phyloP scores from a whole-genome alignment of 208 protist genomes.

The Leishmania major region DNA sequence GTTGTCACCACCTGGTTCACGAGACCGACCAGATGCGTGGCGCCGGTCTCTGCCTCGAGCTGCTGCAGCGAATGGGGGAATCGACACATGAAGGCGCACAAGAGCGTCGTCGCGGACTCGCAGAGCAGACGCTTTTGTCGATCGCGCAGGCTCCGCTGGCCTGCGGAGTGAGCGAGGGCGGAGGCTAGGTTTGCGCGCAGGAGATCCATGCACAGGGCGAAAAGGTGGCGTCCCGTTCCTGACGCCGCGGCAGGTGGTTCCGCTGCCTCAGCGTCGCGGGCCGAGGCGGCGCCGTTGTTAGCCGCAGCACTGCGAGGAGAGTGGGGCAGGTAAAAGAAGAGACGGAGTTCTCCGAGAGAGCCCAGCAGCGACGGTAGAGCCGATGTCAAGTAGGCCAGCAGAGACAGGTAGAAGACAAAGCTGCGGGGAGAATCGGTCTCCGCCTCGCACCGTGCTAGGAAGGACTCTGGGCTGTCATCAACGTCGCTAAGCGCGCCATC shows the following conservation, averaged over 20 bases:
- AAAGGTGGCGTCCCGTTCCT: not conserved
- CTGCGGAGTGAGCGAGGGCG: not conserved
- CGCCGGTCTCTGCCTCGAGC: constrained; percentile 12
- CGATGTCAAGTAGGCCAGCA: constrained; percentile 29
- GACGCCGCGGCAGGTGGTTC: not conserved
- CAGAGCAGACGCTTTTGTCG: constrained; percentile 21
- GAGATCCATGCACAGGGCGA: constrained; percentile 19
- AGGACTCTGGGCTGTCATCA: not conserved
- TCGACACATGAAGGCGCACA: constrained; percentile 27
- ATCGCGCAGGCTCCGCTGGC: not conserved
- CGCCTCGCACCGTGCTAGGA: constrained; percentile 24
- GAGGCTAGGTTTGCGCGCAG: constrained; percentile 10
- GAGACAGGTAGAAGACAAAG: constrained; percentile 33
- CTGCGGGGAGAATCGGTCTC: constrained; percentile 14
- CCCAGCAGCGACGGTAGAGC: constrained; percentile 27
- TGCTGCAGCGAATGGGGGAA: constrained; percentile 32
- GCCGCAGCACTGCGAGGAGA: not conserved
- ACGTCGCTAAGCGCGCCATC: not conserved
- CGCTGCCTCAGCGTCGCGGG: not conserved
- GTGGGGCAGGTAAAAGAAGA: constrained; percentile 21
- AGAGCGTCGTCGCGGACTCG: constrained; percentile 20
- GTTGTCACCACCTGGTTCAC: constrained; percentile 16
- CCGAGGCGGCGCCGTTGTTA: not conserved
- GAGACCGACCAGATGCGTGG: constrained; percentile 8
- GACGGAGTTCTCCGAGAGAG: constrained; percentile 22